Percentiles rank a stretch among this genome's conserved stretches.
Conservation (phyloP, 2,329 filamentous ascomycete species). For the Stachybotrys elegans region DNA sequence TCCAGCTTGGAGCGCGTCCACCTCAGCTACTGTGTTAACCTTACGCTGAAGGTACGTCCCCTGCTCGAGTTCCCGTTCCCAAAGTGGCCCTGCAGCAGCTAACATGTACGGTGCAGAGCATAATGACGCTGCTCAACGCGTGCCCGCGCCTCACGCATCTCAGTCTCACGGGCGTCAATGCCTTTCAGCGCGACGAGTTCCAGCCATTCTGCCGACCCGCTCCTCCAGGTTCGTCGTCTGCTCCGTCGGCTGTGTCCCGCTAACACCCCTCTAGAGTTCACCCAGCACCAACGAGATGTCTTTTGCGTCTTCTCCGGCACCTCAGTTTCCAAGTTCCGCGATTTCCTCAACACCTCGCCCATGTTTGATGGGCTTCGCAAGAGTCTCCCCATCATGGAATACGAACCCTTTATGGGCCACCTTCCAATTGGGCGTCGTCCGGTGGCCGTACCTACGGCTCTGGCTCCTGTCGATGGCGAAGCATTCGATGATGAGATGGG, state of each 20-base stretch:
- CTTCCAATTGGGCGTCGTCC: constrained; percentile 2
- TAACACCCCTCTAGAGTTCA: constrained; percentile 75
- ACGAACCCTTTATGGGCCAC: constrained; percentile 9
- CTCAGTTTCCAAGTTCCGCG: constrained; percentile 72
- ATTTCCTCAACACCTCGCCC: constrained; percentile 62
- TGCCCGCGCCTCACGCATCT: constrained; percentile 92
- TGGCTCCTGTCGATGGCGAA: constrained; percentile 21
- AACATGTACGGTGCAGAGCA: too few species aligned
- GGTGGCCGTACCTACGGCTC: constrained; percentile 2
- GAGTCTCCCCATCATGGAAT: constrained; percentile 15
- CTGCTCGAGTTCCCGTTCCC: background rate
- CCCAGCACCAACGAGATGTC: constrained; percentile 86
- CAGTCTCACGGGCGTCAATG: constrained; percentile 87
- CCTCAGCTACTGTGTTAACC: constrained; percentile 85
- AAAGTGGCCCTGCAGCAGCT: constrained; percentile 14
- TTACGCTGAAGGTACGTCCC: constrained; percentile 71
- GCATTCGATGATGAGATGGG: constrained; percentile 37
- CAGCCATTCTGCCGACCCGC: constrained; percentile 82
- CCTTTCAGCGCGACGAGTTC: constrained; percentile 82
- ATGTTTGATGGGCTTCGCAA: constrained; percentile 42
- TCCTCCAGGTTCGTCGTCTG: constrained; percentile 59
- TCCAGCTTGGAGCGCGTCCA: constrained; percentile 86
- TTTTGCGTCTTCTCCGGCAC: constrained; percentile 96
- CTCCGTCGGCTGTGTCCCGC: too few species aligned
- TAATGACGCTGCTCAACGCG: constrained; percentile 80